Percentiles rank a stretch among this genome's conserved stretches.
phyloP scores from a whole-genome alignment of 2,329 filamentous ascomycete species.

The Endocalyx cinctus region DNA sequence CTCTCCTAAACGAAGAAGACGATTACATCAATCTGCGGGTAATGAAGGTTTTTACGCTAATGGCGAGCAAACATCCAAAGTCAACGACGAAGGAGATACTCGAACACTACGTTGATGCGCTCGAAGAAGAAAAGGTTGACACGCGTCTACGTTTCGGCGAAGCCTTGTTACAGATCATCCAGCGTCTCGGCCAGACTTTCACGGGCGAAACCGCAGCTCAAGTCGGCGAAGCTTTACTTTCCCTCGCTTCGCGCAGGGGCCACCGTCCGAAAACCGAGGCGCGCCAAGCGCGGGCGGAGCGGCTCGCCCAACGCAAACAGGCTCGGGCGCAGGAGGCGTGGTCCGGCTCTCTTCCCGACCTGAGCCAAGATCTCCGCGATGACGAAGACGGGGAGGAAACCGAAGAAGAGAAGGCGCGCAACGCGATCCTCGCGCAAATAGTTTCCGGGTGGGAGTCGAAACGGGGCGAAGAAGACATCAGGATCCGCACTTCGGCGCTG shows the following conservation, averaged over 20 bases:
- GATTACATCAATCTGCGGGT: constrained; percentile 69
- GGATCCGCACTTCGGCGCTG: constrained; percentile 64
- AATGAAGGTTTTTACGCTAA: constrained; percentile 58
- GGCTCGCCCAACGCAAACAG: constrained; percentile 24
- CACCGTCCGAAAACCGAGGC: constrained; percentile 55
- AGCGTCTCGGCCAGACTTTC: constrained; percentile 54
- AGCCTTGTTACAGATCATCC: constrained; percentile 59
- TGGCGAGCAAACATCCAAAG: constrained; percentile 58
- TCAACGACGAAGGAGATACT: constrained; percentile 59
- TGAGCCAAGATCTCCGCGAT: constrained; percentile 11
- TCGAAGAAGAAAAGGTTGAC: constrained; percentile 56
- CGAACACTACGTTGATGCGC: constrained; percentile 62
- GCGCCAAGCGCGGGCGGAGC: constrained; percentile 48
- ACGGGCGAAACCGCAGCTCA: constrained; percentile 46
- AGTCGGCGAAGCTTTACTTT: constrained; percentile 56
- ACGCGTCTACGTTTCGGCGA: constrained; percentile 65
- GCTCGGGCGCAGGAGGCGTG: constrained; percentile 4
- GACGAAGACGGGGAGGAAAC: constrained; percentile 28
- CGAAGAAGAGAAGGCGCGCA: constrained; percentile 39
- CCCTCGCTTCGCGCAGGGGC: constrained; percentile 59
- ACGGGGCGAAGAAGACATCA: constrained; percentile 62
- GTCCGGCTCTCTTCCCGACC: not conserved
- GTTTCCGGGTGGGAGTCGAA: constrained; percentile 65
- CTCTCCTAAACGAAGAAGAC: constrained; percentile 60
- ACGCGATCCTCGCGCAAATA: constrained; percentile 53